Conservation (phyloP, 139 green algal species). For the Tetradesmus obliquus region DNA sequence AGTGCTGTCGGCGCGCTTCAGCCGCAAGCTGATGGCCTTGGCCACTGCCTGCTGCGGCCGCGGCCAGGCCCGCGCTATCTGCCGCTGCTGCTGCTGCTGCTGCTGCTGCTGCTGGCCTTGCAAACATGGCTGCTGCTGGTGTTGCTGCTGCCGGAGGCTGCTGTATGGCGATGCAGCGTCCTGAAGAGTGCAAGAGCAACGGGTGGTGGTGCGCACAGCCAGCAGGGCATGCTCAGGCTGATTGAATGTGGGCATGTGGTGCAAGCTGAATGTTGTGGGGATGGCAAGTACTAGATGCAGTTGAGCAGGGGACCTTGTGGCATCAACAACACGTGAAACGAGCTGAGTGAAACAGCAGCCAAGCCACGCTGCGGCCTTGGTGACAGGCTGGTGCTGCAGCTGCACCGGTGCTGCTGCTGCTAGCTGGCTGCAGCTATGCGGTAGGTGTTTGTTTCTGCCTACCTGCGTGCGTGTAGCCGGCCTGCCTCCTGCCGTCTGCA, state of each 20-base stretch:
- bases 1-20: conserved; percentile 36
- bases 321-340: too few species aligned
- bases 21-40: not conserved
- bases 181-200: not conserved
- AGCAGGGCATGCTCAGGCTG: not conserved
- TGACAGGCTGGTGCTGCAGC: too few species aligned
- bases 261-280: too few species aligned
- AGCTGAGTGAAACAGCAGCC: too few species aligned
- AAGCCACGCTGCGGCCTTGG: too few species aligned
- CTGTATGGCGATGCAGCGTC: not conserved
- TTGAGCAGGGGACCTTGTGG: too few species aligned
- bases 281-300: too few species aligned
- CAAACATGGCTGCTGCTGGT: conserved; percentile 16
- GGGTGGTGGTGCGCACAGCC: not conserved
- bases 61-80: not conserved
- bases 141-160: not conserved
- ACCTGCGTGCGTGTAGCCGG: not conserved
- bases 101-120: conserved; percentile 11
- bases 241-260: not conserved
- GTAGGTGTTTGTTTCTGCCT: not conserved
- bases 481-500: not conserved
- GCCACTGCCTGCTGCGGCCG: not conserved
- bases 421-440: too few species aligned
- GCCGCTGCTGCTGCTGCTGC: not conserved
- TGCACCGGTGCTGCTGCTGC: not conserved